phyloP scores from a whole-genome alignment of 179 eudicot genomes.

The Kewa caespitosa region DNA sequence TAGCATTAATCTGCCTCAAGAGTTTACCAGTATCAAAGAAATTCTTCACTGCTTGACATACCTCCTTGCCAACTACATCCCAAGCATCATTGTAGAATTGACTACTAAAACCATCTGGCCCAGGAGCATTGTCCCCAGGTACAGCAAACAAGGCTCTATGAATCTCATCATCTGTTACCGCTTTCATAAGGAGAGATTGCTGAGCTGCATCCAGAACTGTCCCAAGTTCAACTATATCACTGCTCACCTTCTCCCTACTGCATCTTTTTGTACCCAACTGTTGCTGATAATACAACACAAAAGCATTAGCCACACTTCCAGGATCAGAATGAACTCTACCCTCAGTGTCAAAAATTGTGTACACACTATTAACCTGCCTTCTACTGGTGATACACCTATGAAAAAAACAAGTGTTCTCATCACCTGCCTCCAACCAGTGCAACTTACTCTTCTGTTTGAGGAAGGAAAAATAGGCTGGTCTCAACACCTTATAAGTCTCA shows the following conservation, averaged over 20 bases:
- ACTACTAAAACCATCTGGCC: background rate
- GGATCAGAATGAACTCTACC: background rate
- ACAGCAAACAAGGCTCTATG: background rate
- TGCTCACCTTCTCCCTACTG: background rate
- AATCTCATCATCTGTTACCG: background rate
- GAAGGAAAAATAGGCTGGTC: background rate
- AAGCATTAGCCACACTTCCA: background rate
- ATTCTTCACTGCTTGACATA: background rate
- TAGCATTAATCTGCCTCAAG: background rate
- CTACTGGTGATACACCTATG: background rate
- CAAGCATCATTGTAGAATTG: background rate
- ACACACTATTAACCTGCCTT: background rate
- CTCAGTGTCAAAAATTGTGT: background rate
- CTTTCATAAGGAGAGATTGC: background rate
- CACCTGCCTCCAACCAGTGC: background rate
- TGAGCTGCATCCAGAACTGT: background rate
- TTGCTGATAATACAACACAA: background rate
- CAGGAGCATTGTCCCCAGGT: background rate
- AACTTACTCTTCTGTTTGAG: background rate
- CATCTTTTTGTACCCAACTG: background rate
- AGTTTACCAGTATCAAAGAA: background rate
- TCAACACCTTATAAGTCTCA: background rate
- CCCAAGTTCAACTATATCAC: background rate
- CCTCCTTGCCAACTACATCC: background rate
- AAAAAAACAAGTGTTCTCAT: background rate